Conservation (phyloP, 352 stramenopile genomes). For the Elongisporangium undulatum region DNA sequence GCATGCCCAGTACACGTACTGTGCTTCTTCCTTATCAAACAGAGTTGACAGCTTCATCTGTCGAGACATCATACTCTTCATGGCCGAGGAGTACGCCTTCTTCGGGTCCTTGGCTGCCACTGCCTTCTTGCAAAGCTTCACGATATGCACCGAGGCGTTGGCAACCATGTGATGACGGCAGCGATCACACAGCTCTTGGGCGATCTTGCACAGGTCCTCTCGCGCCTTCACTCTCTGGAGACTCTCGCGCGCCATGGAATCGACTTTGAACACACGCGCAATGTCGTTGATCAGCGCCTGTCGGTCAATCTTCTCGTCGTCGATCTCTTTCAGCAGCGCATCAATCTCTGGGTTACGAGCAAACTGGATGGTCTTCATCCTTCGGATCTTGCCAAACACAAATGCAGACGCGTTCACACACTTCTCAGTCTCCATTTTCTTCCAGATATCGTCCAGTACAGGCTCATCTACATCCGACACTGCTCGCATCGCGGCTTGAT, state of each 20-base stretch:
- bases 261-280: conserved; percentile 69
- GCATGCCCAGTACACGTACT: conserved; percentile 38
- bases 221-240: conserved; percentile 56
- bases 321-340: conserved; percentile 46
- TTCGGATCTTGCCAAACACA: conserved; percentile 66
- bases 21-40: conserved; percentile 52
- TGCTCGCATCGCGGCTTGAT: conserved; percentile 51
- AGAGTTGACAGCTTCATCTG: conserved; percentile 78
- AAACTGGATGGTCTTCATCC: conserved; percentile 64
- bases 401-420: conserved; percentile 62
- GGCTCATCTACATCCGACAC: conserved; percentile 70
- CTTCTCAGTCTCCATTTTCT: conserved; percentile 72
- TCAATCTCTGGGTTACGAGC: conserved; percentile 56
- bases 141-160: conserved; percentile 78
- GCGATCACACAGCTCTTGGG: conserved; percentile 71
- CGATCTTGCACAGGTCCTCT: conserved; percentile 66
- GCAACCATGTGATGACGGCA: conserved; percentile 78
- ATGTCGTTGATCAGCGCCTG: conserved; percentile 57
- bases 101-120: conserved; percentile 67
- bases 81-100: conserved; percentile 77
- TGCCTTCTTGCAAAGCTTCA: conserved; percentile 77
- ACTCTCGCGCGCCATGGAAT: conserved; percentile 73
- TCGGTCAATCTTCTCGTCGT: conserved; percentile 58
- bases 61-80: conserved; percentile 85
- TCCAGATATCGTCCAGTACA: conserved; percentile 83